Evolutionary conservation across 2,329 filamentous ascomycete species (phyloP), one percentile per base, ranked within the genome.

Genomic region (Sclerotinia minor): DNA sequence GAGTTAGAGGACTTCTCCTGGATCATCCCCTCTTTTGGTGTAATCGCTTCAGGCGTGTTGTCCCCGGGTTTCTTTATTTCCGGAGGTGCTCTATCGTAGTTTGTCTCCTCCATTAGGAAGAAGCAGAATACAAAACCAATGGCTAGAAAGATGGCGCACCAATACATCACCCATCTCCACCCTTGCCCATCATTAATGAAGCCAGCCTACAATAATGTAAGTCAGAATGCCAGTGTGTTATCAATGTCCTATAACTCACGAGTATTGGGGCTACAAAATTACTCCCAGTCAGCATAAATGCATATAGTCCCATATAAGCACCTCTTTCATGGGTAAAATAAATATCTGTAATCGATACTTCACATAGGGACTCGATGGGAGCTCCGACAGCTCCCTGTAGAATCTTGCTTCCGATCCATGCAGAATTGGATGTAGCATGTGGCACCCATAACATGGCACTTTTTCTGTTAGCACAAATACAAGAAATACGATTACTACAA

Each of bases 101-200:
- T 87, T 6, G 85, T 87, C 75, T 88, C 86, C 75, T 88, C 86
- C 79, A 87, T 82, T 74, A 83, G 82, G 72, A 88, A 83, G 77
- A 86, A 87, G 1, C 84, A 76, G 70, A 85, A 80, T 24, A 87
- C 72, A 49, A 84, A 82, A 13, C 77, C 79, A 1, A 82, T 75
- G 0, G 77, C 83, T 3, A 78, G 75, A 70, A 87, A 80, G 38
- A 88, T 86, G 5, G 85, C 83, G 45, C 81, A 82, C 79, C 83
- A 86, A 71, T 83, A 81, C 76, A 83, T 77, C 21, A 81, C 79
- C 81, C 83, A 85, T 65, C 79, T 69, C 83, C 83, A 85, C 2
- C 82, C 82, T 69, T 79, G 78, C 1, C 78, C 79, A 53, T 84
- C 79, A 49, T 78, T 78, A 69, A 86, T 81, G 72, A 81, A 85